Conservation (phyloP, 192 early-diverging fungal genomes). For the Rhizoclosmatium sp. region DNA sequence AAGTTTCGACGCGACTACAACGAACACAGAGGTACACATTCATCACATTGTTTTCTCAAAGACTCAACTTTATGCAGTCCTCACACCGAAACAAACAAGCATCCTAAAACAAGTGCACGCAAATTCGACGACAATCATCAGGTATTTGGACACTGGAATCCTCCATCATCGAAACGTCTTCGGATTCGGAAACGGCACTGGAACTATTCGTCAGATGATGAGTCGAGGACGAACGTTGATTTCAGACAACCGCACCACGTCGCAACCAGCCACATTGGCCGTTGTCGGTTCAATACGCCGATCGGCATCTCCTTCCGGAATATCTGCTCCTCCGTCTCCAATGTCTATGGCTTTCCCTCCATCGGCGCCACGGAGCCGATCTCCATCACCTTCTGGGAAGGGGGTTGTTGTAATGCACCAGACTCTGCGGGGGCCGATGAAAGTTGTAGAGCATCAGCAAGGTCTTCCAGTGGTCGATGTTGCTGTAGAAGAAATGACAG, state of each 20-base stretch:
- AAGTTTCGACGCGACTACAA: constrained; percentile 57
- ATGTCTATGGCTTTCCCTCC: too few relatives aligned
- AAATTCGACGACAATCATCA: constrained; percentile 51
- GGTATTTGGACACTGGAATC: constrained; percentile 45
- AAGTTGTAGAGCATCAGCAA: neutral
- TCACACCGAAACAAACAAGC: constrained; percentile 52
- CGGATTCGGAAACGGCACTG: neutral
- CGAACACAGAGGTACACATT: constrained; percentile 40
- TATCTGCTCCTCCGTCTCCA: too few relatives aligned
- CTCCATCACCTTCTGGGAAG: neutral
- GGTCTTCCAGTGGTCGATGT: neutral
- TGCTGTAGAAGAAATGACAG: neutral
- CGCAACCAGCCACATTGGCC: too few relatives aligned
- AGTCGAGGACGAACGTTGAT: too few relatives aligned
- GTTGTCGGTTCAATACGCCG: too few relatives aligned
- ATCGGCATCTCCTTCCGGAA: too few relatives aligned
- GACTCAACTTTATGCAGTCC: constrained; percentile 30
- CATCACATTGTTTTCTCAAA: neutral
- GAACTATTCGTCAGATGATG: neutral
- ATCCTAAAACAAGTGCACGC: constrained; percentile 57
- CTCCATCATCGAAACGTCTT: neutral
- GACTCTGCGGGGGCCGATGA: neutral
- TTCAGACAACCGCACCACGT: too few relatives aligned
- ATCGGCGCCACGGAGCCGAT: too few relatives aligned
- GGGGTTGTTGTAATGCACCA: neutral